Evolutionary conservation across 2,329 filamentous ascomycete genomes (phyloP), one percentile per base, ranked within the genome.

Genomic region (Capronia americana): DNA sequence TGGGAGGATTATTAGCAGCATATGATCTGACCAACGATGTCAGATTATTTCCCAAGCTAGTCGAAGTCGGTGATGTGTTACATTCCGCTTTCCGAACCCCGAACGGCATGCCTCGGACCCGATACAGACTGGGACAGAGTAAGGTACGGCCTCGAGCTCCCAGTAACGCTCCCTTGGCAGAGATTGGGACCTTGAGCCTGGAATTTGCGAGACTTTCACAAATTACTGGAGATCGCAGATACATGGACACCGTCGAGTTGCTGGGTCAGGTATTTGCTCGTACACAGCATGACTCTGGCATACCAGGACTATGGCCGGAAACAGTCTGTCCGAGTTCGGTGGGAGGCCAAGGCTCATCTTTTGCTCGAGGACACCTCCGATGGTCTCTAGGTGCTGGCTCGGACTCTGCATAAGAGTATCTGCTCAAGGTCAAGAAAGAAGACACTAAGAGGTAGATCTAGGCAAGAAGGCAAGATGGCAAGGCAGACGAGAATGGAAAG

Each of bases 1-100:
- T 97, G 0, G 93, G 87, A 11, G 93, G 92, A 14, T 83, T 97
- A 72, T 75, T 97, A 11, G 91, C 92, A 2, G 91, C 88, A 5
- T 84, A 83, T 71, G 82, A 84, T 66, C 83, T 96, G 20, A 78
- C 72, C 48, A 74, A 66, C 0, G 81, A 84, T 68, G 74, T 76
- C 4, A 75, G 78, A 6, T 76, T 87, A 26, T 78, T 86, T 24
- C 71, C 74, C 59, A 87, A 87, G 73, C 84, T 84, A 0, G 71
- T 81, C 24, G 84, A 86, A 74, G 74, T 87, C 11, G 85, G 81
- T 51, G 79, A 87, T 59, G 81, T 85, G 76, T 79, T 87, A 10
- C 83, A 84, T 69, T 76, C 79, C 24, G 81, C 79, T 23, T 77
- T 77, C 57, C 75, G 78, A 48, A 74, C 74, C 6, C 73, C 73